A percentile compares a stretch with the other conserved stretches of the same genome.
Evolutionary conservation across 306 rosid species (phyloP).

Genomic region (Sindora glabra): DNA sequence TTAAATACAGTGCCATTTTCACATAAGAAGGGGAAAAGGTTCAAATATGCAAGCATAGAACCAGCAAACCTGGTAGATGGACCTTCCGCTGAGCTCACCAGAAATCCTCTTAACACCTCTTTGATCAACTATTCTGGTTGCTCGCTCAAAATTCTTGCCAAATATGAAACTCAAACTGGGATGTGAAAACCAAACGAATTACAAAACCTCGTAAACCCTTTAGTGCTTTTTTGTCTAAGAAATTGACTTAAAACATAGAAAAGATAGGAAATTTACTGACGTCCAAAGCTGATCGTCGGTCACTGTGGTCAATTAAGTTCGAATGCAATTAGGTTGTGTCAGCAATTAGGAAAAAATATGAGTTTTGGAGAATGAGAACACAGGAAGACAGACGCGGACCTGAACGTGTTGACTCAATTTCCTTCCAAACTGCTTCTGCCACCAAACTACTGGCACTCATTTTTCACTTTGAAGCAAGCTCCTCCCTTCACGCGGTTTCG

Average conservation of each 20-base stretch:
- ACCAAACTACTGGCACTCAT: slow-evolving; percentile 18
- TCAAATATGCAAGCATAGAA: neutral
- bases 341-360: too few species aligned
- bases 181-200: neutral
- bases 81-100: slow-evolving; percentile 66
- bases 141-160: slow-evolving; percentile 88
- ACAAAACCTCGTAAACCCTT: neutral
- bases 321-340: too few species aligned
- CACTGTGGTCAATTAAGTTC: slow-evolving; percentile 6
- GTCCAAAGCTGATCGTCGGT: slow-evolving; percentile 34
- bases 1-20: too few species aligned
- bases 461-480: neutral
- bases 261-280: slow-evolving; percentile 17
- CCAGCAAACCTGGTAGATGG: slow-evolving; percentile 67
- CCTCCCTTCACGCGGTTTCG: neutral
- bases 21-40: neutral
- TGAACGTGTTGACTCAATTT: slow-evolving; percentile 27
- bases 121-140: slow-evolving; percentile 81
- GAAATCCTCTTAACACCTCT: slow-evolving; percentile 68
- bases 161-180: slow-evolving; percentile 78
- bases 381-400: neutral
- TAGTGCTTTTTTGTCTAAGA: neutral
- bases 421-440: slow-evolving; percentile 39
- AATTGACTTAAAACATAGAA: neutral
- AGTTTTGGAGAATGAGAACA: neutral